Evolutionary conservation across 2,329 filamentous ascomycete genomes (phyloP), one percentile per base, ranked within the genome.

Genomic region (Sclerotinia borealis): DNA sequence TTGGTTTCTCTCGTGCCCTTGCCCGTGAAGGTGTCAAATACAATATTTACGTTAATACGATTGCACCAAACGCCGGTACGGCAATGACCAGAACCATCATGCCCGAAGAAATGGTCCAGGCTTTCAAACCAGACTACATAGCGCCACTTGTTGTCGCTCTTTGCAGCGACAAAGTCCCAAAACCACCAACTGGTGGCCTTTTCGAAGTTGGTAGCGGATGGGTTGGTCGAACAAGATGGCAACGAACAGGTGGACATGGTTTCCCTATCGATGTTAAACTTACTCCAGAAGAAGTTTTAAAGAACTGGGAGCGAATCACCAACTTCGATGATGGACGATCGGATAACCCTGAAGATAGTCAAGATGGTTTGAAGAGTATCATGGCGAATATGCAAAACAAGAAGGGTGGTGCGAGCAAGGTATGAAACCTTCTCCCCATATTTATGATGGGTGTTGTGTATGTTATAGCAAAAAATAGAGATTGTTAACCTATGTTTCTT

Each of bases 61-160:
- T 99, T 73, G 95, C 95, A 29, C 95, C 95, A 70, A 99, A 98
- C 74, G 95, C 95, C 45, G 95, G 95, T 71, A 99, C 95, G 50
- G 87, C 89, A 75, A 95, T 99, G 91, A 99, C 95, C 63, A 85
- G 88, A 70, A 93, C 91, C 58, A 91, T 99, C 76, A 85, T 99
- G 82, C 95, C 95, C 36, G 92, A 96, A 79, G 95, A 99, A 81
- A 87, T 98, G 80, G 93, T 99, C 22, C 93, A 98, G 81, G 93
- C 95, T 51, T 96, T 99, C 84, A 99, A 98, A 87, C 95, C 95
- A 65, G 93, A 98, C 75, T 98, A 96, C 78, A 93, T 99, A 76
- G 95, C 95, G 60, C 95, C 95, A 66, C 80, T 98, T 43, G 93
- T 99, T 59, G 86, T 93, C 62, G 86, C 93, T 49, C 89, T 99